Conservation (phyloP, 345 rosid genomes). For the Brassica rapa region DNA sequence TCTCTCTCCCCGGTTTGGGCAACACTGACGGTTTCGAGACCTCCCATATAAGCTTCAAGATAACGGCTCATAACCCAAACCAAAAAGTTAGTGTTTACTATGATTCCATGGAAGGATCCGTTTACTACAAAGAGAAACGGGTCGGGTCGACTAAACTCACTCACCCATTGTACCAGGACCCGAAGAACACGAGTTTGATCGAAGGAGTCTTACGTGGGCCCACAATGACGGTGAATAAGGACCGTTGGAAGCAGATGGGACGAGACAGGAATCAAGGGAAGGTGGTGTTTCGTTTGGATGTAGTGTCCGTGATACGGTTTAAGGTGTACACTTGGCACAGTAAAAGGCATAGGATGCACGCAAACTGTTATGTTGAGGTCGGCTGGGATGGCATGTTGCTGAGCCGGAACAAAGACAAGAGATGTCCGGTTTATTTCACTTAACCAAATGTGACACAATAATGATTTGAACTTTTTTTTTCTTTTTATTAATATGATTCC, state of each 20-base stretch:
- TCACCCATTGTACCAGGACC: slow-evolving; percentile 58
- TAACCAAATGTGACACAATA: slow-evolving; percentile 26
- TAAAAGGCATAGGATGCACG: slow-evolving; percentile 64
- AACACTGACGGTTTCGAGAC: slow-evolving; percentile 56
- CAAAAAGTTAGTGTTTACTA: slow-evolving; percentile 62
- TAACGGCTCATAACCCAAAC: slow-evolving; percentile 76
- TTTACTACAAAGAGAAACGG: slow-evolving; percentile 59
- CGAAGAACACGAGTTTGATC: slow-evolving; percentile 63
- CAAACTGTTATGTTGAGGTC: slow-evolving; percentile 56
- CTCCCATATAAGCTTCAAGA: slow-evolving; percentile 56
- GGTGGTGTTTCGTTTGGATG: slow-evolving; percentile 61
- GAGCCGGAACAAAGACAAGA: slow-evolving; percentile 49
- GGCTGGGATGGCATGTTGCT: slow-evolving; percentile 67
- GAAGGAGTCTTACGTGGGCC: slow-evolving; percentile 57
- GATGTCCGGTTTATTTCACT: slow-evolving; percentile 77
- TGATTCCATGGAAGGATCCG: slow-evolving; percentile 52
- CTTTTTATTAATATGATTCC: background rate
- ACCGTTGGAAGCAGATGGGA: slow-evolving; percentile 64
- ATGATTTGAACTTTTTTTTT: background rate
- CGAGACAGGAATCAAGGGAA: slow-evolving; percentile 59
- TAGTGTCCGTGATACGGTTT: slow-evolving; percentile 57
- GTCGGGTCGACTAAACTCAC: slow-evolving; percentile 55
- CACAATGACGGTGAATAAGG: slow-evolving; percentile 52
- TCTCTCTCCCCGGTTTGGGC: slow-evolving; percentile 53
- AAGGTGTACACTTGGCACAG: slow-evolving; percentile 71